A percentile compares a stretch with the other conserved stretches of the same genome.
These are phyloP conservation scores for Sporothrix protearum DNA, from an alignment of 2,329 filamentous ascomycete species.

Conservation along the genomic window DNA sequence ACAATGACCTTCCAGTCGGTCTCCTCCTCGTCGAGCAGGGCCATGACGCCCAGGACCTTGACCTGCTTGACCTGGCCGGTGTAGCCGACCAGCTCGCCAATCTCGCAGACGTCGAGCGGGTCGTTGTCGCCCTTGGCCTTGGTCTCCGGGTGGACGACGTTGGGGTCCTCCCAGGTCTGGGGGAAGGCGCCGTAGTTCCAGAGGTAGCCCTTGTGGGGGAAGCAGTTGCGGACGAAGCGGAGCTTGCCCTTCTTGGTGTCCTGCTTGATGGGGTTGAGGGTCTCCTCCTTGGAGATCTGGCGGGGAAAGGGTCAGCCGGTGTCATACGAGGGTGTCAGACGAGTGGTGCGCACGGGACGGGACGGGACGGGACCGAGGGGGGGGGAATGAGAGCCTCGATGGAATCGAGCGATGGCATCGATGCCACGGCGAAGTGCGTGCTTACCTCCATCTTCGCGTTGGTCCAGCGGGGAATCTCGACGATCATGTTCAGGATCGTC, in stretches of 20 bases:
- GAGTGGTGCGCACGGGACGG: too few relatives aligned
- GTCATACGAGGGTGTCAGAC: too few relatives aligned
- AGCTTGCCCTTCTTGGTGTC: conserved; percentile 99
- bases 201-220: conserved; percentile 99
- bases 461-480: conserved; percentile 99
- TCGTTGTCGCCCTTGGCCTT: conserved; percentile 99
- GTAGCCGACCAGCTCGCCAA: conserved; percentile 96
- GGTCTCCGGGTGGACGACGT: conserved; percentile 92
- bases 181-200: conserved; percentile 99
- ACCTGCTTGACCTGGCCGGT: conserved; percentile 98
- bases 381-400: too few relatives aligned
- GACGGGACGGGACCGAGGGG: too few relatives aligned
- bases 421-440: conserved; percentile 26
- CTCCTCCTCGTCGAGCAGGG: conserved; percentile 97
- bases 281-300: conserved; percentile 97
- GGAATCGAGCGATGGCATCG: not conserved
- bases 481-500: conserved; percentile 97
- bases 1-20: conserved; percentile 99
- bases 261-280: conserved; percentile 99
- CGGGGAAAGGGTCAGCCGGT: conserved; percentile 21
- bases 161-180: conserved; percentile 99
- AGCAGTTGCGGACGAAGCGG: conserved; percentile 99
- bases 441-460: conserved; percentile 98
- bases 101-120: conserved; percentile 98
- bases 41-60: conserved; percentile 99